Conservation (phyloP, 345 rosid genomes). For the Murraya koenigii region DNA sequence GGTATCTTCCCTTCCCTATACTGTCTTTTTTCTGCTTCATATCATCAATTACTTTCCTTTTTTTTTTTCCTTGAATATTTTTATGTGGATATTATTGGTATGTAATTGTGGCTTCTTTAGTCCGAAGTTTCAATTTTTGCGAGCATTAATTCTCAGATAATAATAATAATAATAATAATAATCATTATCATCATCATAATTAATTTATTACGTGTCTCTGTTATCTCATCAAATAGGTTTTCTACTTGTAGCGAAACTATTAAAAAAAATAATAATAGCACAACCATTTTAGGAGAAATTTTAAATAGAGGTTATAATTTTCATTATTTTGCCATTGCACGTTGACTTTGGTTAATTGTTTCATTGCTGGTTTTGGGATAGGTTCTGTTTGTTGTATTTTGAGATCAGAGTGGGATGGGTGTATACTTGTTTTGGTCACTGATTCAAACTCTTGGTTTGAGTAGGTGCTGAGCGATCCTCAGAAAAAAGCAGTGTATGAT, state of each 20-base stretch:
- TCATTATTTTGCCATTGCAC: neutral
- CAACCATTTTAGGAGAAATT: neutral
- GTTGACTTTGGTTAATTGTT: neutral
- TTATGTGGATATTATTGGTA: too few species aligned
- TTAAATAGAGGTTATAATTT: neutral
- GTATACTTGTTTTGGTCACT: neutral
- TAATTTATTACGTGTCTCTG: neutral
- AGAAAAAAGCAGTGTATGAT: constrained; percentile 69
- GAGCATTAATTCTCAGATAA: neutral
- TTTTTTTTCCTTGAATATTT: neutral
- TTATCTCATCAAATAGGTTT: neutral
- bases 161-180: too few species aligned
- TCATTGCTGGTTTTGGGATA: neutral
- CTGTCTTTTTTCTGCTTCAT: neutral
- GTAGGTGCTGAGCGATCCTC: constrained; percentile 82
- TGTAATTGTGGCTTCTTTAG: neutral
- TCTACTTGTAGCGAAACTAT: neutral
- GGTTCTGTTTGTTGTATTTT: neutral
- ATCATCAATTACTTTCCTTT: neutral
- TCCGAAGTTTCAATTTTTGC: neutral
- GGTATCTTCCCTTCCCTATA: constrained; percentile 20
- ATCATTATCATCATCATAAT: too few species aligned
- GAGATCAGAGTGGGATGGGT: neutral
- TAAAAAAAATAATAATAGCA: neutral
- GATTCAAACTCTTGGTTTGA: neutral